Percentiles rank a stretch among this genome's conserved stretches.
These are phyloP conservation scores for Rutstroemia sp. DNA, from an alignment of 2,329 filamentous ascomycete species.

Conservation along the genomic window DNA sequence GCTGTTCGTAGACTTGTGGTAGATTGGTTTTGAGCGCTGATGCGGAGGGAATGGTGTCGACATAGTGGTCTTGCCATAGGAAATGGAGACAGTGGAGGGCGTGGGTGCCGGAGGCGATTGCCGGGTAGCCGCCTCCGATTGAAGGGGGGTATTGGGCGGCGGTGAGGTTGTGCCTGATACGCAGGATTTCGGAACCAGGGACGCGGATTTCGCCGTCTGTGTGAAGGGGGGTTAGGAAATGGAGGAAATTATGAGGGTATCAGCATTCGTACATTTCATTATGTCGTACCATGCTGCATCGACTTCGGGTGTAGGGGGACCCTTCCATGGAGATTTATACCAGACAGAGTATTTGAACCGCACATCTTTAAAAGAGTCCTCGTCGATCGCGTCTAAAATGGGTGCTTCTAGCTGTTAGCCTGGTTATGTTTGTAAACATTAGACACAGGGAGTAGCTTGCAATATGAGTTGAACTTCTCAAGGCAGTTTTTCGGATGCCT, in stretches of 20 bases:
- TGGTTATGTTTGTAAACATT: no score
- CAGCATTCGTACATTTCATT: background rate
- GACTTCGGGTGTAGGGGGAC: background rate
- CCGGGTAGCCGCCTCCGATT: conserved; percentile 4
- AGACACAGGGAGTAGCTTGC: no score
- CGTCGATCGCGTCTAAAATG: background rate
- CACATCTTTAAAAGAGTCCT: background rate
- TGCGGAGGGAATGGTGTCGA: background rate
- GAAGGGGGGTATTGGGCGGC: background rate
- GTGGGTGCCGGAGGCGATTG: conserved; percentile 4
- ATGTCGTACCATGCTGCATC: background rate
- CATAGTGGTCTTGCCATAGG: conserved; percentile 10
- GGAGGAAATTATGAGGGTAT: background rate
- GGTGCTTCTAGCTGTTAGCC: no score
- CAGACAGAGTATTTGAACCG: background rate
- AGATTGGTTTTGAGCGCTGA: background rate
- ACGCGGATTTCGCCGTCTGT: background rate
- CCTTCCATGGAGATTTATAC: background rate
- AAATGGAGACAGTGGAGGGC: conserved; percentile 5
- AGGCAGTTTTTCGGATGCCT: no score
- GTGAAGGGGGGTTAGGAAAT: background rate
- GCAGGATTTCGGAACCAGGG: background rate
- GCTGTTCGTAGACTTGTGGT: conserved; percentile 1
- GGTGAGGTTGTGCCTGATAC: background rate
- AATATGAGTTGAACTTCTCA: no score